Evolutionary conservation across 768 basidiomycete genomes (phyloP).

Genomic region (Lanmaoa rubissima): DNA sequence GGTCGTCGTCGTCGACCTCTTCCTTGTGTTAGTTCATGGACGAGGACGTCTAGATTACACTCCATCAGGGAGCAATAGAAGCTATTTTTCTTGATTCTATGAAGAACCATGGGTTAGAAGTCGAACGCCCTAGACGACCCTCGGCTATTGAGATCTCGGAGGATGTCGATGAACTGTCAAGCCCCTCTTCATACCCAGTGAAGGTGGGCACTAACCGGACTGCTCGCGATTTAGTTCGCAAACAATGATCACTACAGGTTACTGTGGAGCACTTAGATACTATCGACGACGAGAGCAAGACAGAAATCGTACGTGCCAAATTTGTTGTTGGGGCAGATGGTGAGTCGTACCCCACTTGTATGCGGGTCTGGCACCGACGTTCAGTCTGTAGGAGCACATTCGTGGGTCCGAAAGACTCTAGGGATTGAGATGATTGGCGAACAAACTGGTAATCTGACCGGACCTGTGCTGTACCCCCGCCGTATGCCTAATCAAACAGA

Average conservation of each 20-base stretch:
- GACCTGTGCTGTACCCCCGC: background rate
- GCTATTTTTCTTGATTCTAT: conserved; percentile 42
- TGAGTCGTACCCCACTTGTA: background rate
- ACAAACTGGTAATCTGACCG: conserved; percentile 36
- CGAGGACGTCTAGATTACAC: conserved; percentile 25
- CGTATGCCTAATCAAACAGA: background rate
- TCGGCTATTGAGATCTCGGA: conserved; percentile 32
- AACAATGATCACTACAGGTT: conserved; percentile 14
- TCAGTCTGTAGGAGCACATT: conserved; percentile 37
- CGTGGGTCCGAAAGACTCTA: conserved; percentile 45
- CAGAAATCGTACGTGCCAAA: conserved; percentile 34
- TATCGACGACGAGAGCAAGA: conserved; percentile 30
- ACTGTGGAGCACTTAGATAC: conserved; percentile 21
- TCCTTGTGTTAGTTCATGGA: background rate
- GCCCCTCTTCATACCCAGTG: conserved; percentile 29
- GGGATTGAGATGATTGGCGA: conserved; percentile 49
- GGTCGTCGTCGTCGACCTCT: background rate
- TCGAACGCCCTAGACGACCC: conserved; percentile 38
- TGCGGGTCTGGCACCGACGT: background rate
- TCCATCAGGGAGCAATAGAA: conserved; percentile 45
- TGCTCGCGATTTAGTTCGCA: background rate
- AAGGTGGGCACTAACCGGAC: conserved; percentile 16
- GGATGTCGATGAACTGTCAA: conserved; percentile 38
- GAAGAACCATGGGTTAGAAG: conserved; percentile 25
- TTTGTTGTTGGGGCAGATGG: conserved; percentile 39